Base-by-base conservation (phyloP, 1,139 yeast genomes). In the Kluyveromyces marxianus region DNA sequence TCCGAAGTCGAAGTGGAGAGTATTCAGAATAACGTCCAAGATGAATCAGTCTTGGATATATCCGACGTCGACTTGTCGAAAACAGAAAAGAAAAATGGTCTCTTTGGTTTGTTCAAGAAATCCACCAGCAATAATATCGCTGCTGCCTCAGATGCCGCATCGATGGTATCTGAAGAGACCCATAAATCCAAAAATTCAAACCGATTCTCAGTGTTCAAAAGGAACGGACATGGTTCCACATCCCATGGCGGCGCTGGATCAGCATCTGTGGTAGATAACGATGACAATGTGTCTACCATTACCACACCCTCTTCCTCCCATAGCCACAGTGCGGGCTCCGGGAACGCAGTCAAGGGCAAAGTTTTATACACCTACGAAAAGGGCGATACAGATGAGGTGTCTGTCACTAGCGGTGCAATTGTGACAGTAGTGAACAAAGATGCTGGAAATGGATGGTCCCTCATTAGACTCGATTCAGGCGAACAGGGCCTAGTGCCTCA, bases 371-470 rank as follows among this genome's bases (percentile, higher is more conserved):
- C 74, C 1, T 92, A 90, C 60, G 66, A 72, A 4, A 82, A 94
- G 0, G 68, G 76, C 3, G 96, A 89, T 3, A 77, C 72, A 31
- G 97, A 89, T 58, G 98, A 92, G 65, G 67, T 81, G 1, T 65
- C 78, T 2, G 67, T 92, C 2, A 51, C 58, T 6, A 76, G 77
- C 0, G 90, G 94, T 4, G 95, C 86, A 41, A 59, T 66, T 3
- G 66, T 90, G 35, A 67, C 67, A 3, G 73, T 92, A 2, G 50
- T 83, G 0, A 80, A 77, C 43, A 69, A 69, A 3, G 97, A 92
- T 62, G 92, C 86, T 54, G 97, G 97, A 0, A 81, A 92, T 5
- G 99, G 99, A 0, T 94, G 99, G 99, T 83, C 96, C 1, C 65
- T 68, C 54, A 77, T 83, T 56, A 52, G 66, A 46, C 65, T 69